phyloP scores from a whole-genome alignment of 257 asterid genomes.

The Solanum clarkiae region DNA sequence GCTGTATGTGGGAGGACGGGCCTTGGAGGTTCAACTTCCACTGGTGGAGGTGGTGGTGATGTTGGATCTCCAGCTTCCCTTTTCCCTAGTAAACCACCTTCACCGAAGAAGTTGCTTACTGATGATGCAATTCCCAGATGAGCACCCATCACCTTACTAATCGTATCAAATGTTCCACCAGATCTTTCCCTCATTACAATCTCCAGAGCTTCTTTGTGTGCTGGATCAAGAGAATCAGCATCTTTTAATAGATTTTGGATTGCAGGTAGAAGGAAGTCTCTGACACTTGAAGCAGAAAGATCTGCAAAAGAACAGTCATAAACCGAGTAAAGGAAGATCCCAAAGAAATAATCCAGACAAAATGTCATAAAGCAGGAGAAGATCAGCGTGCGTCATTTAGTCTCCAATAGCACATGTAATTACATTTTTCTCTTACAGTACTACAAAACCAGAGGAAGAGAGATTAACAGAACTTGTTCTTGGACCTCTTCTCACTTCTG shows the following conservation, averaged over 20 bases:
- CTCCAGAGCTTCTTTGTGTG: slow-evolving; percentile 98
- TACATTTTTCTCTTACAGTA: background rate
- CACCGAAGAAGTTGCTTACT: slow-evolving; percentile 81
- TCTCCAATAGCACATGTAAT: background rate
- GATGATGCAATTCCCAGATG: slow-evolving; percentile 82
- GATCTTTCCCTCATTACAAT: slow-evolving; percentile 83
- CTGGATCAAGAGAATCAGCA: slow-evolving; percentile 89
- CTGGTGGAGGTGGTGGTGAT: slow-evolving; percentile 10
- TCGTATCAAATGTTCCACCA: slow-evolving; percentile 71
- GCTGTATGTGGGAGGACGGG: slow-evolving; percentile 20
- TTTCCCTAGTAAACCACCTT: slow-evolving; percentile 70
- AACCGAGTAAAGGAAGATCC: background rate
- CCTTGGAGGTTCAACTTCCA: slow-evolving; percentile 27
- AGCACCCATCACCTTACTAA: slow-evolving; percentile 93
- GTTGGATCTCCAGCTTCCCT: slow-evolving; percentile 43
- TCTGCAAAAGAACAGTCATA: slow-evolving; percentile 29
- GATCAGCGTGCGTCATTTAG: background rate
- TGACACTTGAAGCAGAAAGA: slow-evolving; percentile 59
- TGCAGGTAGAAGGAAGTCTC: slow-evolving; percentile 78
- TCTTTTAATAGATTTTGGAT: slow-evolving; percentile 85
- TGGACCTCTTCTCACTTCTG: background rate
- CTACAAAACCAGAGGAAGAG: background rate
- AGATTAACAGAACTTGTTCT: background rate
- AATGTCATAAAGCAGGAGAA: background rate
- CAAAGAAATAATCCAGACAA: background rate